phyloP scores from a whole-genome alignment of 2,329 filamentous ascomycete species.

The Xenoacremonium recifei region DNA sequence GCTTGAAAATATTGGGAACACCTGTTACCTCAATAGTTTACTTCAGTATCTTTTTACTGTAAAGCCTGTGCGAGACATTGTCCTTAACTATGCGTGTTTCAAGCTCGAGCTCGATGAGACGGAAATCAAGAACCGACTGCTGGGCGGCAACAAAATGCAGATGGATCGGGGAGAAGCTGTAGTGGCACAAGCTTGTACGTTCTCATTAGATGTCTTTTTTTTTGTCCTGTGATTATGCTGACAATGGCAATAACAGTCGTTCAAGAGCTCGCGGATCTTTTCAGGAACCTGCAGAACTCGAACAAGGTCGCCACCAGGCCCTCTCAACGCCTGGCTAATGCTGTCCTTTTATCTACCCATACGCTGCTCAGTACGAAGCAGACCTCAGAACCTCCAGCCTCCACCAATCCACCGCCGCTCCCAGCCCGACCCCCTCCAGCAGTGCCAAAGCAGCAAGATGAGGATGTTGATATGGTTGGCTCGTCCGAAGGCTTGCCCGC shows the following conservation, averaged over 20 bases:
- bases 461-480: conserved; percentile 35
- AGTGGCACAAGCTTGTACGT: conserved; percentile 72
- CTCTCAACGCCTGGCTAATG: conserved; percentile 73
- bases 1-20: conserved; percentile 91
- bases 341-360: conserved; percentile 64
- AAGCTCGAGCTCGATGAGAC: conserved; percentile 66
- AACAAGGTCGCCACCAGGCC: conserved; percentile 64
- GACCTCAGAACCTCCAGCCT: conserved; percentile 19
- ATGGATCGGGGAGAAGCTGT: conserved; percentile 57
- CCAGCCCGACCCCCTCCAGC: conserved; percentile 47
- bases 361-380: conserved; percentile 33
- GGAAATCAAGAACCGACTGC: conserved; percentile 63
- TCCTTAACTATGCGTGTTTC: conserved; percentile 71
- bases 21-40: conserved; percentile 95
- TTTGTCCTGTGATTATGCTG: neutral
- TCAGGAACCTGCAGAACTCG: conserved; percentile 66
- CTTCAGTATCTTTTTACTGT: conserved; percentile 94
- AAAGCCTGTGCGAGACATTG: conserved; percentile 74
- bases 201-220: neutral
- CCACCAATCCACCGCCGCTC: conserved; percentile 44
- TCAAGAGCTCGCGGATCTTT: conserved; percentile 69
- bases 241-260: conserved; percentile 58
- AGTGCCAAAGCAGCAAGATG: conserved; percentile 27
- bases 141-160: conserved; percentile 64
- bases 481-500: conserved; percentile 30